Evolutionary conservation across 305 asterid species (phyloP), one percentile per base, ranked within the genome.

Genomic region (Fraxinus albicans): DNA sequence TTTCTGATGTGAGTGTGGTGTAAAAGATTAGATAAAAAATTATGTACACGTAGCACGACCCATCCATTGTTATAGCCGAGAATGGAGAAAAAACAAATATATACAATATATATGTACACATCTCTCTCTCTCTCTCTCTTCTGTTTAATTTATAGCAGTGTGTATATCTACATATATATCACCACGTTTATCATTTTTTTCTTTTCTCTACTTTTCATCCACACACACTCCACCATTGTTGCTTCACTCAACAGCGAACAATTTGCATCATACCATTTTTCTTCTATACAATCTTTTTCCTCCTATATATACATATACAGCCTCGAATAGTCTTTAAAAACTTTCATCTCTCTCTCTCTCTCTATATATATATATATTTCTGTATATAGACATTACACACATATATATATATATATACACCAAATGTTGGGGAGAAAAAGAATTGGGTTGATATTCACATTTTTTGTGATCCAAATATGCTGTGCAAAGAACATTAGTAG

Each of bases 401-500:
- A 35, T 5, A 35, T 35, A 35, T 35, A 25, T 35, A 23, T 76
- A 76, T 35, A 25, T 40, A 44, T 44, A 38, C 25, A 12, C 31
- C 73, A 44, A n/a, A 65, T 85, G 84, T 13, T 38, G 81, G 27
- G 73, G 63, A 81, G 79, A 27, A 78, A 33, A 60, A 47, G 53
- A 19, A 69, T 70, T 9, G 76, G 67, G 55, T 70, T 85, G 25
- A 47, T 84, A 40, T 60, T 85, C 44, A 76, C 79, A 15, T 12
- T 82, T 29, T 0, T 85, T 21, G 79, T 83, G 81, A 69, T 85
- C 40, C 83, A 79, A 4, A 73, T 73, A 31, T 86, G 89, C 75
- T 81, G 70, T 29, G 91, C 87, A 9, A 83, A 81, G 55, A 90
- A 91, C 76, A 80, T 91, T 3, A 91, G 83, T 13, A 90, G 98